These are phyloP conservation scores for Canavalia ensiformis DNA, from an alignment of 306 rosid genomes.

Conservation along the genomic window DNA sequence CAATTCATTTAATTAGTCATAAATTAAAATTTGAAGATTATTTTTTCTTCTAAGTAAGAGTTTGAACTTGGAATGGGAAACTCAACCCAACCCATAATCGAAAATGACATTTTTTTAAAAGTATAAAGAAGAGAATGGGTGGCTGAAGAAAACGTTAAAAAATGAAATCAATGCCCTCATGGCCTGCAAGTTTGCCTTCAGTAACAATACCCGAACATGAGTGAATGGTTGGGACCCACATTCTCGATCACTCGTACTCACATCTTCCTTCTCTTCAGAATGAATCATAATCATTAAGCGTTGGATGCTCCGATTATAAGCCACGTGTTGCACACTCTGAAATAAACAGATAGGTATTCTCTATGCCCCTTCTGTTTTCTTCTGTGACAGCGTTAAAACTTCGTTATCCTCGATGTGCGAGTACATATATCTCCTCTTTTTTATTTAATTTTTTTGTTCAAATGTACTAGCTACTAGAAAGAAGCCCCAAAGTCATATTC, in stretches of 20 bases:
- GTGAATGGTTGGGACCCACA: conserved; percentile 47
- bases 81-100: conserved; percentile 4
- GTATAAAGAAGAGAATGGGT: conserved; percentile 26
- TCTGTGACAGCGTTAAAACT: not conserved
- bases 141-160: conserved; percentile 40
- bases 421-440: not conserved
- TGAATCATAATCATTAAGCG: conserved; percentile 8
- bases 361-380: not conserved
- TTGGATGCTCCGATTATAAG: conserved; percentile 25
- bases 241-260: conserved; percentile 23
- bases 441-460: not conserved
- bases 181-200: conserved; percentile 42
- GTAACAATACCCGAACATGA: conserved; percentile 22
- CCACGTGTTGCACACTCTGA: conserved; percentile 42
- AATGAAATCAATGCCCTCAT: not conserved
- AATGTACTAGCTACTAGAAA: not conserved
- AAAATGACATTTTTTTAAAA: not conserved
- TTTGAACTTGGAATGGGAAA: conserved; percentile 28
- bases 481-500: conserved; percentile 17
- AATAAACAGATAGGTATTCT: not conserved
- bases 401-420: conserved; percentile 24
- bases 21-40: not conserved
- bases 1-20: conserved; percentile 25
- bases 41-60: not conserved
- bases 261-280: not conserved